A percentile compares a stretch with the other conserved stretches of the same genome.
phyloP scores from a whole-genome alignment of 2,329 filamentous ascomycete genomes.

The Gyromitra esculenta region DNA sequence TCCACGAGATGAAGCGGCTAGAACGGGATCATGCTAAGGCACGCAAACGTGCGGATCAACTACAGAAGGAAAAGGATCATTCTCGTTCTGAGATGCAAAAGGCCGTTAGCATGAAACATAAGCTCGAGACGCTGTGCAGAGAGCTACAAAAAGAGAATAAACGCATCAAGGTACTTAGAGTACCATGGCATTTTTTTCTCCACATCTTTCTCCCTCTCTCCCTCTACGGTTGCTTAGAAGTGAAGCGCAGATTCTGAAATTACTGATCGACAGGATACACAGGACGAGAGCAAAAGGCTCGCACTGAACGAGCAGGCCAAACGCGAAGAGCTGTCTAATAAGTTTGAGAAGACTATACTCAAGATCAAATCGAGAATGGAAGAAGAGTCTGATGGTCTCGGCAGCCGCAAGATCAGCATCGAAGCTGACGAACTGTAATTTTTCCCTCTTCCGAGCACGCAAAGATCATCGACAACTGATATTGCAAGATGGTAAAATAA shows the following conservation, averaged over 20 bases:
- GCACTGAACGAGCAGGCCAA: conserved; percentile 86
- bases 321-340: conserved; percentile 65
- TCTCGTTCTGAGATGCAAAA: conserved; percentile 88
- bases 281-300: conserved; percentile 93
- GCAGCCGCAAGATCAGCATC: conserved; percentile 81
- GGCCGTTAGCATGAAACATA: conserved; percentile 90
- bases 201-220: background rate
- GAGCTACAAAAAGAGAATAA: conserved; percentile 98
- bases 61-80: conserved; percentile 97
- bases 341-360: conserved; percentile 57
- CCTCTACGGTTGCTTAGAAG: background rate
- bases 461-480: conserved; percentile 40
- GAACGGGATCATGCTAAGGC: conserved; percentile 95
- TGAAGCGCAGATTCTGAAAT: conserved; percentile 29
- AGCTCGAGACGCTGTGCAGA: conserved; percentile 92
- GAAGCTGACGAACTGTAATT: conserved; percentile 88
- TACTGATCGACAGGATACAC: conserved; percentile 54
- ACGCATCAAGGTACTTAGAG: conserved; percentile 80
- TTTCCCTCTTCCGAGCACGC: background rate
- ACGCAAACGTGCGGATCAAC: conserved; percentile 90
- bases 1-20: conserved; percentile 93
- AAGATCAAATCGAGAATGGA: conserved; percentile 62
- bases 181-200: background rate
- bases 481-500: conserved; percentile 60
- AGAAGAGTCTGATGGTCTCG: conserved; percentile 82